Conservation (phyloP, 1,139 yeast species). For the Taphrina populina region DNA sequence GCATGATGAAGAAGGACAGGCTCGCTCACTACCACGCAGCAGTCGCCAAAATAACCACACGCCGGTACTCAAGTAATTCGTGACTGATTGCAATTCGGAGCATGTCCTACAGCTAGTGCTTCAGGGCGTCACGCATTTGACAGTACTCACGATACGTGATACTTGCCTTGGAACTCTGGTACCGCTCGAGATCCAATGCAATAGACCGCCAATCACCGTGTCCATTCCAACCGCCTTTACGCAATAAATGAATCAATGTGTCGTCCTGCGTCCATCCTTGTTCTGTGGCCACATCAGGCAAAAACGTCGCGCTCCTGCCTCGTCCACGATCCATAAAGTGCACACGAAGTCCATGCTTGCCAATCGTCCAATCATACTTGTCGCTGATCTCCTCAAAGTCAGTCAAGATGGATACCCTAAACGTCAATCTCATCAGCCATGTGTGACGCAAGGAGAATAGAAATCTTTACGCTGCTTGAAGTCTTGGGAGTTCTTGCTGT, state of each 20-base stretch:
- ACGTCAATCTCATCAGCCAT: constrained; percentile 37
- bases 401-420: constrained; percentile 63
- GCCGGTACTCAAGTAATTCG: no score
- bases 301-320: constrained; percentile 65
- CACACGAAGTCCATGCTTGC: constrained; percentile 75
- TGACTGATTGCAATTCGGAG: no score
- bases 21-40: no score
- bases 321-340: constrained; percentile 47
- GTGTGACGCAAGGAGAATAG: constrained; percentile 40
- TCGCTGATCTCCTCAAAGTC: constrained; percentile 56
- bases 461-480: constrained; percentile 48
- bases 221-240: constrained; percentile 61
- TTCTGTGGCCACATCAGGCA: constrained; percentile 89
- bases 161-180: constrained; percentile 44
- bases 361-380: constrained; percentile 73
- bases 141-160: constrained; percentile 18
- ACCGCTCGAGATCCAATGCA: constrained; percentile 44
- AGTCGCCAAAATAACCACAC: no score
- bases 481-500: constrained; percentile 53
- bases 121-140: no score
- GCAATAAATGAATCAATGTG: constrained; percentile 67
- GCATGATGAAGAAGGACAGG: no score
- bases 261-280: constrained; percentile 77
- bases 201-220: constrained; percentile 30
- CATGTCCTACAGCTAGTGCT: no score